These are phyloP conservation scores for Melaleuca quinquenervia DNA, from an alignment of 345 rosid genomes.

Conservation along the genomic window DNA sequence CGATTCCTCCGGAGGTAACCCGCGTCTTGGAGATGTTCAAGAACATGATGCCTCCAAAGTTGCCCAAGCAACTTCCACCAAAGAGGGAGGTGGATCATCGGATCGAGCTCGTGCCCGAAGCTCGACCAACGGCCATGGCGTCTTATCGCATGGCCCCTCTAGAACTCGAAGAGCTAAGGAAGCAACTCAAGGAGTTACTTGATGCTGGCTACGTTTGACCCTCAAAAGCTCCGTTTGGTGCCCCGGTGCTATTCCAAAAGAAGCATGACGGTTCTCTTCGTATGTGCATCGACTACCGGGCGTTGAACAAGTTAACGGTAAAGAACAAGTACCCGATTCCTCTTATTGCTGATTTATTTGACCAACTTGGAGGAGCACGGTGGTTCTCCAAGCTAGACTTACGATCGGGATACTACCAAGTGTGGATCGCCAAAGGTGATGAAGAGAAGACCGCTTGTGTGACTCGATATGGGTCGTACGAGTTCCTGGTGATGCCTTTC, in stretches of 20 bases:
- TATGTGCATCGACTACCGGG: constrained; percentile 1
- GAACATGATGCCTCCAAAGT: not conserved
- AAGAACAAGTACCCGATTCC: not conserved
- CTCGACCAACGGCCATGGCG: not conserved
- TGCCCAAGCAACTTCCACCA: not conserved
- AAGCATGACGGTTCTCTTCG: not conserved
- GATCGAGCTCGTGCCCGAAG: not conserved
- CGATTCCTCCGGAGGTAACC: too few relatives aligned
- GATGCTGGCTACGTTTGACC: not conserved
- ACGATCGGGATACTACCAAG: not conserved
- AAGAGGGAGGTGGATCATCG: not conserved
- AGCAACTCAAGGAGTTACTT: not conserved
- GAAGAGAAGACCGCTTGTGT: not conserved
- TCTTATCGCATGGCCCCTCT: not conserved
- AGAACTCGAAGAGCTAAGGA: not conserved
- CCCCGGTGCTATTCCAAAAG: not conserved
- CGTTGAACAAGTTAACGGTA: not conserved
- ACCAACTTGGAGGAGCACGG: not conserved
- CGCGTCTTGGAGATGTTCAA: too few relatives aligned
- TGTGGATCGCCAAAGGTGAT: not conserved
- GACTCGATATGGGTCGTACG: not conserved
- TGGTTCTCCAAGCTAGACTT: constrained; percentile 1
- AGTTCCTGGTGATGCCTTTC: not conserved
- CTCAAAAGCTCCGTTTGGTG: not conserved
- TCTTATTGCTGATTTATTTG: not conserved